A percentile compares a stretch with the other conserved stretches of the same genome.
These are phyloP conservation scores for Suhomyces anneliseae DNA, from an alignment of 1,139 yeast genomes.

Conservation along the genomic window DNA sequence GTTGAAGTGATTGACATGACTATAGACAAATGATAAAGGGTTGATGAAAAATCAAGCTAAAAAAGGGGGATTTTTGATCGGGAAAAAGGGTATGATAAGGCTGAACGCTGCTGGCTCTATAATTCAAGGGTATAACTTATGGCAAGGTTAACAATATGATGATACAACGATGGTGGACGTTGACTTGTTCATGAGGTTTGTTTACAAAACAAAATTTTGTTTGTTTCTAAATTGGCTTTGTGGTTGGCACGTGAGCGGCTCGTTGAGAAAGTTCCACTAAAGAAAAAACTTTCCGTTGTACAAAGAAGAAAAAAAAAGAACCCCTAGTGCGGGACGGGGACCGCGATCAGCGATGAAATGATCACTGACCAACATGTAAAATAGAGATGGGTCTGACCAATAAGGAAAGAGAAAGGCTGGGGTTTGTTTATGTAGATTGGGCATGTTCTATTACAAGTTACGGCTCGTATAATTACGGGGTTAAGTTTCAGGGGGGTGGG, in stretches of 20 bases:
- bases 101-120: not conserved
- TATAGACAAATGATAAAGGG: not conserved
- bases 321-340: too few species aligned
- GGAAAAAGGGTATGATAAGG: not conserved
- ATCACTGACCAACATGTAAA: too few species aligned
- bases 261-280: not conserved
- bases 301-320: too few species aligned
- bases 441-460: too few species aligned
- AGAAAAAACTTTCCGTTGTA: not conserved
- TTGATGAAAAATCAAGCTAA: not conserved
- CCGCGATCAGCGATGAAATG: too few species aligned
- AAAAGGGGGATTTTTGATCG: not conserved
- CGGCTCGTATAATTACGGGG: not conserved
- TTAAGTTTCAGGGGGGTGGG: not conserved
- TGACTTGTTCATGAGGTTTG: slow-evolving; percentile 9
- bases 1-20: slow-evolving; percentile 19
- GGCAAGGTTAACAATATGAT: not conserved
- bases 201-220: slow-evolving; percentile 15
- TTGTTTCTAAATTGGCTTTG: slow-evolving; percentile 5
- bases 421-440: too few species aligned
- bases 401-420: too few species aligned
- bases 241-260: not conserved
- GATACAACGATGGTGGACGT: not conserved
- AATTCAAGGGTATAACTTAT: not conserved
- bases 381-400: too few species aligned